Evolutionary conservation across 2,329 filamentous ascomycete species (phyloP).

Genomic region (Trichoderma koningii): DNA sequence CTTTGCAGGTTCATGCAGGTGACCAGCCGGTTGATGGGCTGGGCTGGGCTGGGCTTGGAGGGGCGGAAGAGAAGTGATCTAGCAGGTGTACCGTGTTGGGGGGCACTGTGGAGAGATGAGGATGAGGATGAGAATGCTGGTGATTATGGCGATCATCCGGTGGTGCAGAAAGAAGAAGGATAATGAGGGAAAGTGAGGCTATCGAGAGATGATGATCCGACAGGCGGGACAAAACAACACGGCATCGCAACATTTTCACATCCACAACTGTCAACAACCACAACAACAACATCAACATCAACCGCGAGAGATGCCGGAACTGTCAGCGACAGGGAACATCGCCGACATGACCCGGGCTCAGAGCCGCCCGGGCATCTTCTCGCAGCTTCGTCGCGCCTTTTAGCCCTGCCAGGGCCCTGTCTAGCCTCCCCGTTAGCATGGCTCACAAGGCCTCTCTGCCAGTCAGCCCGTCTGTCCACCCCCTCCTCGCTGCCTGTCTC

Average conservation of each 20-base stretch:
- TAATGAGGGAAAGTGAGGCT: not conserved
- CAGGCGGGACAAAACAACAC: too few species aligned
- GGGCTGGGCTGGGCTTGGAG: not conserved
- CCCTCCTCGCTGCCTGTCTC: conserved; percentile 1
- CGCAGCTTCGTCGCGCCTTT: not conserved
- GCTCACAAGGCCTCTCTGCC: conserved; percentile 10
- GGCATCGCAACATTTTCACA: not conserved
- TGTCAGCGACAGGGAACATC: not conserved
- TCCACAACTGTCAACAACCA: too few species aligned
- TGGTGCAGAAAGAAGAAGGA: not conserved
- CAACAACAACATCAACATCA: not conserved
- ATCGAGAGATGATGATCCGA: too few species aligned
- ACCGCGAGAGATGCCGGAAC: not conserved
- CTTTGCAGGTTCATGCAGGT: conserved; percentile 25
- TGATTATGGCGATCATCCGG: not conserved
- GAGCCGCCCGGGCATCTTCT: not conserved
- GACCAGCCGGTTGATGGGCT: conserved; percentile 17
- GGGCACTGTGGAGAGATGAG: conserved; percentile 10
- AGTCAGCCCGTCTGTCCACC: conserved; percentile 16
- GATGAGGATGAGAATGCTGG: not conserved
- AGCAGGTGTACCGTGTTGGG: conserved; percentile 13
- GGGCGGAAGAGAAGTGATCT: not conserved
- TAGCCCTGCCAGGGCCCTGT: conserved; percentile 17
- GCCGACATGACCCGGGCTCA: conserved; percentile 3
- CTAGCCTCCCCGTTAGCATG: conserved; percentile 19